These are phyloP conservation scores for Kwoniella sp. DNA, from an alignment of 768 basidiomycete genomes.

Conservation along the genomic window DNA sequence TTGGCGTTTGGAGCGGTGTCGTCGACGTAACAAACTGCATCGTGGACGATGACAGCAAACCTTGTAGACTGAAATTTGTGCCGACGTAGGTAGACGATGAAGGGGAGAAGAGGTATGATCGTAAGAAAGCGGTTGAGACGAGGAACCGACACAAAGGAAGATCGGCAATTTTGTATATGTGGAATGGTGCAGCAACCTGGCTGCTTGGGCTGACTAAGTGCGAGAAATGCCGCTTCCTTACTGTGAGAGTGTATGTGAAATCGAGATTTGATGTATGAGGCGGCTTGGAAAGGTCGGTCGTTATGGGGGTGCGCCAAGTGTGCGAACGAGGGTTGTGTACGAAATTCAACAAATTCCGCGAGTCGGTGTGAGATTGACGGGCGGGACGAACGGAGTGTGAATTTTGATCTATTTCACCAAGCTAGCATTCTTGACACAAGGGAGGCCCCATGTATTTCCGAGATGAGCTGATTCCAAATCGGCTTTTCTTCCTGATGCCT, in stretches of 20 bases:
- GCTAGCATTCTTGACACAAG: background rate
- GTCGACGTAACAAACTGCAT: slow-evolving; percentile 4
- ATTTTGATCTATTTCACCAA: no score
- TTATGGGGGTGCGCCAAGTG: no score
- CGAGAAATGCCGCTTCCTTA: background rate
- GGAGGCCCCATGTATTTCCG: no score
- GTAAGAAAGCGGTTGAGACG: background rate
- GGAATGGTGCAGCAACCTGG: background rate
- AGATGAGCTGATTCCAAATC: background rate
- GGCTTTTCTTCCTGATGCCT: background rate
- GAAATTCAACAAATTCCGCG: no score
- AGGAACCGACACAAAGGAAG: background rate
- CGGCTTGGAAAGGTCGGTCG: no score
- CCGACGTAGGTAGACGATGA: no score
- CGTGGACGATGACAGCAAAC: background rate
- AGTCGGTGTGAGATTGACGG: no score
- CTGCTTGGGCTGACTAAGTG: background rate
- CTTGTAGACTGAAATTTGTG: no score
- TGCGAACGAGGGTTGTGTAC: no score
- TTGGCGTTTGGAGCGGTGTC: background rate
- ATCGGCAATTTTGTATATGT: background rate
- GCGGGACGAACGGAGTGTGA: background rate
- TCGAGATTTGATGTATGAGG: background rate
- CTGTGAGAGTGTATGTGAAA: background rate
- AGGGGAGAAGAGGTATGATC: no score